Evolutionary conservation across 2,329 filamentous ascomycete species (phyloP).

Genomic region (Grosmannia serpens): DNA sequence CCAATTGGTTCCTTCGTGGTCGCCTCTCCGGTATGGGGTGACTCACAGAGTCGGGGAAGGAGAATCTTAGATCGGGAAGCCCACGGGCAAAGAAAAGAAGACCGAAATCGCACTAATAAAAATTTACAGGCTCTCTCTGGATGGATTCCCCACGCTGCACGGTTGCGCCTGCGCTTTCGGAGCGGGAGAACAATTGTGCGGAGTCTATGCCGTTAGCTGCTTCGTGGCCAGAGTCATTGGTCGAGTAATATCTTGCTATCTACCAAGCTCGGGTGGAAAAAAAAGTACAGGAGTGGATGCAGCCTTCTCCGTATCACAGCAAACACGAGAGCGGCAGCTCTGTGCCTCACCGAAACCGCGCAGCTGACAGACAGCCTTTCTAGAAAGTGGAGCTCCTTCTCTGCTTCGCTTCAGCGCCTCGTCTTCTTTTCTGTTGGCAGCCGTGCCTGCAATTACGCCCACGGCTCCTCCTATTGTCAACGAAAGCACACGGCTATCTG

Average conservation of each 20-base stretch:
- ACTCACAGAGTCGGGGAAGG: neutral
- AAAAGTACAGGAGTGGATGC: neutral
- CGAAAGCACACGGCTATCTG: too few relatives aligned
- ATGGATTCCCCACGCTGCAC: neutral
- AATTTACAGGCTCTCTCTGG: neutral
- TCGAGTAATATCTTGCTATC: neutral
- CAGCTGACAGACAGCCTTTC: neutral
- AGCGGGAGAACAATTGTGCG: neutral
- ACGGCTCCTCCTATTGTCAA: too few relatives aligned
- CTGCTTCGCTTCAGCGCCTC: too few relatives aligned
- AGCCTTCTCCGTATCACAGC: neutral
- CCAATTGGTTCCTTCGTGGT: neutral
- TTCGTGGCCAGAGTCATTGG: neutral
- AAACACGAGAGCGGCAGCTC: neutral
- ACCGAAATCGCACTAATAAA: constrained; percentile 1
- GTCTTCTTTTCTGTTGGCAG: neutral
- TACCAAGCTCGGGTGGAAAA: neutral
- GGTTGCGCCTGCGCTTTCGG: neutral
- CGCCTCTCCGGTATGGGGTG: neutral
- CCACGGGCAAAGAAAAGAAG: neutral
- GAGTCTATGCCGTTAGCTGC: neutral
- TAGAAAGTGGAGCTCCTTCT: neutral
- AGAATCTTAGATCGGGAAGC: neutral
- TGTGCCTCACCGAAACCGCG: neutral
- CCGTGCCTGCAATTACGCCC: neutral